Evolutionary conservation across 176 grass and related monocot species (phyloP), one percentile per base, ranked within the genome.

Genomic region (Aegilops bicornis): DNA sequence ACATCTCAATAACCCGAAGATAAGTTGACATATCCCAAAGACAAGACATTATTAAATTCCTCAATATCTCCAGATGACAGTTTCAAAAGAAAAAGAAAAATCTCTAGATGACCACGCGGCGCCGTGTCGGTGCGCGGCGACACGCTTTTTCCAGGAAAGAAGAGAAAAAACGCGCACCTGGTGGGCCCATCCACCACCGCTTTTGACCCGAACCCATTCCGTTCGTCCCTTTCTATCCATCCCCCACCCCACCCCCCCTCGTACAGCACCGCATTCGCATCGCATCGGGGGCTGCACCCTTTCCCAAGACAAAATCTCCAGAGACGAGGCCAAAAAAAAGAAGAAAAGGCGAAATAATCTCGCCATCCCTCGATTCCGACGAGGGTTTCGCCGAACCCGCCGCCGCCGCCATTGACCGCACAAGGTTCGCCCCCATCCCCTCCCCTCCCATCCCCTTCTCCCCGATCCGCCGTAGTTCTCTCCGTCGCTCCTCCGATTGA

Each of bases 231-330:
- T 70, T 70, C 72, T 15, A 48, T 47, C 69, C 2, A 8, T 16
- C n/a, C n/a, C n/a, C n/a, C n/a, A n/a, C n/a, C n/a, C n/a, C n/a
- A n/a, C n/a, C 6, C 10, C 54, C 0, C 54, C 19, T 58, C 54
- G 54, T 58, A 58, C 19, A 54, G 50, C 54, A 7, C 17, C 19
- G 54, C 52, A 17, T 56, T 56, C 71, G 43, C 73, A n/a, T n/a
- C n/a, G n/a, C n/a, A 47, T 52, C 50, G 50, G 50, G 48, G 50
- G 50, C 50, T 77, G 74, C 74, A 77, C 74, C 74, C 74, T 77
- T 12, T 33, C 74, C 47, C 74, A 77, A 77, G 74, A 77, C 74
- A 77, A 56, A 75, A 75, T 75, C 42, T 75, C 42, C 13, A 27
- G 6, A 75, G 3, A 14, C 8, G 71, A 73, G 10, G n/a, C 20